A percentile compares a stretch with the other conserved stretches of the same genome.
These are phyloP conservation scores for Colletotrichum tabaci DNA, from an alignment of 2,329 filamentous ascomycete genomes.

Conservation along the genomic window DNA sequence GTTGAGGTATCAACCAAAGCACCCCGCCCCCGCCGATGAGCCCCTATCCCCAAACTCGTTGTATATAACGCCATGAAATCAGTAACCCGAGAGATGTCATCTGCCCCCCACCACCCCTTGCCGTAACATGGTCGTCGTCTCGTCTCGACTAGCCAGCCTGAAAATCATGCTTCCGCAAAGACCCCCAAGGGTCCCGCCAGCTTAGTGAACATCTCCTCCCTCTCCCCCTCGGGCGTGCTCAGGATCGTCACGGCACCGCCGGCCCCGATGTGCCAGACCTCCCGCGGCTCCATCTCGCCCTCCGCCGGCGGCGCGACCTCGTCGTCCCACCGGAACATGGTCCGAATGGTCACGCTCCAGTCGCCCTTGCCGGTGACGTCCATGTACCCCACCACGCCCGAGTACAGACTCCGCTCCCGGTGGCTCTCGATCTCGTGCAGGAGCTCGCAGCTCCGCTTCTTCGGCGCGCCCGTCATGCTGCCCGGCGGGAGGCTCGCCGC, in stretches of 20 bases:
- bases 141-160: neutral
- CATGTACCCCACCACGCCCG: constrained; percentile 91
- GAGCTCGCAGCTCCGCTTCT: constrained; percentile 91
- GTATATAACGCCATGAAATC: constrained; percentile 24
- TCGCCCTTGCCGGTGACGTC: constrained; percentile 88
- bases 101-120: neutral
- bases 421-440: constrained; percentile 77
- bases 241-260: constrained; percentile 91
- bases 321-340: constrained; percentile 81
- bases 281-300: constrained; percentile 54
- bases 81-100: neutral
- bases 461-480: constrained; percentile 97
- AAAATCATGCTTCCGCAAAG: constrained; percentile 54
- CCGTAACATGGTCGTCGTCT: neutral
- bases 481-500: constrained; percentile 86
- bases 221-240: constrained; percentile 85
- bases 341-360: constrained; percentile 93
- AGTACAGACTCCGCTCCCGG: constrained; percentile 82
- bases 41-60: neutral
- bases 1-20: constrained; percentile 47
- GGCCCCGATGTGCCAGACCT: constrained; percentile 87
- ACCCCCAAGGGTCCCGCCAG: constrained; percentile 70
- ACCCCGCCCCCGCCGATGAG: constrained; percentile 1
- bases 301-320: constrained; percentile 58
- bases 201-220: constrained; percentile 91